A percentile compares a stretch with the other conserved stretches of the same genome.
These are phyloP conservation scores for Talaromyces sp. DNA, from an alignment of 2,329 filamentous ascomycete species.

Conservation along the genomic window DNA sequence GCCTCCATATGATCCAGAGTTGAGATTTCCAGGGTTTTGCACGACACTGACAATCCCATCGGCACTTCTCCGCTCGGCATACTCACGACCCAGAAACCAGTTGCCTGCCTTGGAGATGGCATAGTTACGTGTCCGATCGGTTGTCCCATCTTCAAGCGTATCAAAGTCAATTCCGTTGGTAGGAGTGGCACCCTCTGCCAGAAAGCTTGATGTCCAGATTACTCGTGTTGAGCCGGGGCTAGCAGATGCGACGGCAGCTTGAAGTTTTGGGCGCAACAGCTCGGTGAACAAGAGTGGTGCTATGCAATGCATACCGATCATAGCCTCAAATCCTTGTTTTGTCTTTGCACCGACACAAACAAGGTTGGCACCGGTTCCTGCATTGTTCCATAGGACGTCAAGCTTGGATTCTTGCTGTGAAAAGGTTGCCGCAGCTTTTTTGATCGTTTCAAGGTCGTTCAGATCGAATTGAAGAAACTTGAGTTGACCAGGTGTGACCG, in stretches of 20 bases:
- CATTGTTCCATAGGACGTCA: conserved; percentile 48
- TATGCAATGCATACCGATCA: conserved; percentile 46
- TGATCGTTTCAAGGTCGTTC: conserved; percentile 21
- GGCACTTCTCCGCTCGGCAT: conserved; percentile 19
- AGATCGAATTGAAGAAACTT: conserved; percentile 52
- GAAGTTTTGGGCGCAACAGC: conserved; percentile 40
- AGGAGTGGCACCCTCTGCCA: conserved; percentile 19
- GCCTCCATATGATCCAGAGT: background rate
- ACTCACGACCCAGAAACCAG: conserved; percentile 32
- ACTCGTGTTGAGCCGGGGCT: conserved; percentile 37
- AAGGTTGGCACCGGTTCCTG: conserved; percentile 34
- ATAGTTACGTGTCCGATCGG: conserved; percentile 35
- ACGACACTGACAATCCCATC: conserved; percentile 37
- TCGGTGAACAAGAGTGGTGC: conserved; percentile 46
- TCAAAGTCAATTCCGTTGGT: conserved; percentile 5
- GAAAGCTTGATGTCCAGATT: conserved; percentile 31
- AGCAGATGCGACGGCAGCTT: conserved; percentile 29
- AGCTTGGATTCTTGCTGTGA: conserved; percentile 37
- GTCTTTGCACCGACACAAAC: conserved; percentile 38
- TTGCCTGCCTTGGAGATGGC: conserved; percentile 37
- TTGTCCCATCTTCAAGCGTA: conserved; percentile 14
- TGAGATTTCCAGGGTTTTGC: conserved; percentile 14
- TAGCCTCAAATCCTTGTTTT: conserved; percentile 37
- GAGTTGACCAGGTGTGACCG: background rate
- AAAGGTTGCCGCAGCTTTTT: conserved; percentile 37